phyloP scores from a whole-genome alignment of 139 green algal species.

The Coccomyxa sp. region DNA sequence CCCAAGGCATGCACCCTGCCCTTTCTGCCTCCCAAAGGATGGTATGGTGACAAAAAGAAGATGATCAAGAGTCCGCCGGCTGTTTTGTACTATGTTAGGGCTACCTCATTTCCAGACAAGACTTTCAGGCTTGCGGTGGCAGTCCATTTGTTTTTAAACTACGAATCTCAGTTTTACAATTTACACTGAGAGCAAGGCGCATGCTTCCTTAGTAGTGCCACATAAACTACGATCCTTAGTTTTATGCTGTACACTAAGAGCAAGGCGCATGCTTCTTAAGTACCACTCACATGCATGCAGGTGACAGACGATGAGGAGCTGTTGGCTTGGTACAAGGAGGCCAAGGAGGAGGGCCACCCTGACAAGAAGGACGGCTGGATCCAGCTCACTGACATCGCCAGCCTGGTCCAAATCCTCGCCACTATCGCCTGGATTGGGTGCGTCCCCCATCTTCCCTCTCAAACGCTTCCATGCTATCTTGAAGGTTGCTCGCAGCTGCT shows the following conservation, averaged over 20 bases:
- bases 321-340: slow-evolving; percentile 37
- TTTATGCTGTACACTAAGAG: too few relatives aligned
- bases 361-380: slow-evolving; percentile 21
- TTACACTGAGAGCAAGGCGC: too few relatives aligned
- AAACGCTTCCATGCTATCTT: background rate
- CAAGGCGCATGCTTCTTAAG: too few relatives aligned
- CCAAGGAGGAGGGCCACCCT: slow-evolving; percentile 23
- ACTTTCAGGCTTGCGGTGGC: too few relatives aligned
- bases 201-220: too few relatives aligned
- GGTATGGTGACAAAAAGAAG: background rate
- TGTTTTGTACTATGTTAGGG: too few relatives aligned
- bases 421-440: slow-evolving; percentile 33
- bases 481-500: background rate
- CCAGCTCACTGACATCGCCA: background rate
- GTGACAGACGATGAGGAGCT: slow-evolving; percentile 36
- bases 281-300: background rate
- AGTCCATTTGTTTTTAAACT: too few relatives aligned
- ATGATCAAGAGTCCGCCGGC: too few relatives aligned
- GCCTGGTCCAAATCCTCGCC: slow-evolving; percentile 27
- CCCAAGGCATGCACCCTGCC: background rate
- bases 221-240: too few relatives aligned
- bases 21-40: background rate
- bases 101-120: too few relatives aligned
- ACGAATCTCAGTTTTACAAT: too few relatives aligned
- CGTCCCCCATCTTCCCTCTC: too few relatives aligned